Conservation (phyloP, 2,329 filamentous ascomycete genomes). For the Magnaporthiopsis incrustans region DNA sequence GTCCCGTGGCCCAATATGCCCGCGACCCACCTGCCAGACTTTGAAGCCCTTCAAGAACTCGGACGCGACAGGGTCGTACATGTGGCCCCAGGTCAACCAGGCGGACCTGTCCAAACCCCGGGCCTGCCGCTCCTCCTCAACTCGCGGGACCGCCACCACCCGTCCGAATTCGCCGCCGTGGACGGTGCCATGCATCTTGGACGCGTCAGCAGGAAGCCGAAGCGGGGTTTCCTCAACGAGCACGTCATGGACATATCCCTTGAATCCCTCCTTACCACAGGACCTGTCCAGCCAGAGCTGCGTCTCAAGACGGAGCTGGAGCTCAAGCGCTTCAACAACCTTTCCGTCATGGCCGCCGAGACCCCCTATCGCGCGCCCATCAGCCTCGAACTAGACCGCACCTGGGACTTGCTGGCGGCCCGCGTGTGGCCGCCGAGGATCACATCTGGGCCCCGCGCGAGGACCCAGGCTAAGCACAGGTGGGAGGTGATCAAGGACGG, state of each 20-base stretch:
- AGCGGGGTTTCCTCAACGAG: constrained; percentile 14
- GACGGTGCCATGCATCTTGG: constrained; percentile 31
- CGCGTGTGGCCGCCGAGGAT: constrained; percentile 36
- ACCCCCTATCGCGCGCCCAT: constrained; percentile 44
- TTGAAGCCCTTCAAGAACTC: constrained; percentile 23
- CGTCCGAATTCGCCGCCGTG: constrained; percentile 36
- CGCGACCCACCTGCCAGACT: constrained; percentile 41
- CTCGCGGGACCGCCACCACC: constrained; percentile 37
- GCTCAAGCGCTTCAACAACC: constrained; percentile 24
- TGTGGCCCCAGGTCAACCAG: constrained; percentile 49
- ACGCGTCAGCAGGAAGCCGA: constrained; percentile 15
- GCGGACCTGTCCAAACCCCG: constrained; percentile 42
- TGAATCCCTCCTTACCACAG: constrained; percentile 22
- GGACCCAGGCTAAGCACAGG: constrained; percentile 48
- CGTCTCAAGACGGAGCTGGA: constrained; percentile 21
- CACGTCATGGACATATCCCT: constrained; percentile 30
- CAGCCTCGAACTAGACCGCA: constrained; percentile 33
- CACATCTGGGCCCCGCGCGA: constrained; percentile 48
- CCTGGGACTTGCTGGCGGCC: constrained; percentile 36
- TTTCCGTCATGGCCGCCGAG: constrained; percentile 35
- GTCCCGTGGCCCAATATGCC: constrained; percentile 43
- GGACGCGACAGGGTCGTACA: constrained; percentile 17
- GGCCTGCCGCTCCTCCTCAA: constrained; percentile 43
- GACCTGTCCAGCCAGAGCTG: constrained; percentile 30
- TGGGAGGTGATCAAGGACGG: constrained; percentile 33